Evolutionary conservation across 2,329 filamentous ascomycete genomes (phyloP).

Genomic region (Aspergillus calidoustus): DNA sequence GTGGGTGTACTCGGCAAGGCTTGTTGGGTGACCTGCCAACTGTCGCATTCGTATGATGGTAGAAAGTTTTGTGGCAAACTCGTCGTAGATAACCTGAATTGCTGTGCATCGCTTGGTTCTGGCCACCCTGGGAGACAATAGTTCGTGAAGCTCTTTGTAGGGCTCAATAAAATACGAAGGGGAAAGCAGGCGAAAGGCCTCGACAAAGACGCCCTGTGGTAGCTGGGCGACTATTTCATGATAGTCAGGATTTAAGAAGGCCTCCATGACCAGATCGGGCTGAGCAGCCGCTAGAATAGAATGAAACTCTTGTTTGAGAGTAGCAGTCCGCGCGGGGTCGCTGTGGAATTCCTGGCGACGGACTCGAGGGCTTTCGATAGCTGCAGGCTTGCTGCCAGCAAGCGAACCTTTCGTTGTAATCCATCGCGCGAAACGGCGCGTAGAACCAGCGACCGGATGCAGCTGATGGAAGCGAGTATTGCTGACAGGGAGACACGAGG

Average conservation of each 20-base stretch:
- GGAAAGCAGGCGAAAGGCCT: slow-evolving; percentile 66
- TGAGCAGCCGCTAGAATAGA: slow-evolving; percentile 41
- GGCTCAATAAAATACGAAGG: slow-evolving; percentile 57
- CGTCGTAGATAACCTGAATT: slow-evolving; percentile 43
- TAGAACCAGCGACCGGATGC: slow-evolving; percentile 12
- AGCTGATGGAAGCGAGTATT: slow-evolving; percentile 17
- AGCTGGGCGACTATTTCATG: slow-evolving; percentile 45
- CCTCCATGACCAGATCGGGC: slow-evolving; percentile 46
- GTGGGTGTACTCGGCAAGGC: slow-evolving; percentile 56
- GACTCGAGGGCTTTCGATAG: background rate
- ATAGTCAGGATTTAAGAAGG: slow-evolving; percentile 39
- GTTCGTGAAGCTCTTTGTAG: slow-evolving; percentile 52
- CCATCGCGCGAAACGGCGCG: slow-evolving; percentile 5
- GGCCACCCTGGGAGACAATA: slow-evolving; percentile 55
- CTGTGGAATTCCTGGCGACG: background rate
- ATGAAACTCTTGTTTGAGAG: slow-evolving; percentile 27
- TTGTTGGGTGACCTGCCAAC: slow-evolving; percentile 41
- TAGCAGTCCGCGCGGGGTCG: background rate
- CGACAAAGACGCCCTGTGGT: slow-evolving; percentile 63
- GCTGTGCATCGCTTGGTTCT: slow-evolving; percentile 48
- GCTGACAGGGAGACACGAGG: slow-evolving; percentile 28
- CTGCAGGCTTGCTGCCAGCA: background rate
- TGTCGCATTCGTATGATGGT: slow-evolving; percentile 45
- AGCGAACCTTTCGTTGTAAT: background rate
- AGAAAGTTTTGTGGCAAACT: slow-evolving; percentile 45